These are phyloP conservation scores for Dendryphion nanum DNA, from an alignment of 2,329 filamentous ascomycete genomes.

Conservation along the genomic window DNA sequence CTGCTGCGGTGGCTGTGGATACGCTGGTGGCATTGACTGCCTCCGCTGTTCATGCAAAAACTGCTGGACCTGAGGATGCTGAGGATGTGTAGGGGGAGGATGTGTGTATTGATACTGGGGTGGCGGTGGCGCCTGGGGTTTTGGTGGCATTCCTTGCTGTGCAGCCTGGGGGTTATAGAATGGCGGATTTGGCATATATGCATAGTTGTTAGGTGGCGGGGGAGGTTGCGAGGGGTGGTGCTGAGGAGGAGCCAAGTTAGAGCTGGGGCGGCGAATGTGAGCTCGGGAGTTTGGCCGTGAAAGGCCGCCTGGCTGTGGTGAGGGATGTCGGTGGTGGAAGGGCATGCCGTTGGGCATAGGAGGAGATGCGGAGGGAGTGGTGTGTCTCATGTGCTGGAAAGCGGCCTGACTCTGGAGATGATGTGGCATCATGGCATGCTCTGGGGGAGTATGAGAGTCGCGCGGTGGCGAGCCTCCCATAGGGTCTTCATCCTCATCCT, in stretches of 20 bases:
- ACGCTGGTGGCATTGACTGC: conserved; percentile 70
- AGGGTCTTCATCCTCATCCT: conserved; percentile 75
- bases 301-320: conserved; percentile 73
- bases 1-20: too few relatives aligned
- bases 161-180: conserved; percentile 73
- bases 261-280: conserved; percentile 71
- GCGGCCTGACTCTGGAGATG: conserved; percentile 53
- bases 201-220: conserved; percentile 65
- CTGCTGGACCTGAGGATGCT: conserved; percentile 65
- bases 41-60: conserved; percentile 73
- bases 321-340: conserved; percentile 71
- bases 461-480: conserved; percentile 68
- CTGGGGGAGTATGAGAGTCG: conserved; percentile 63
- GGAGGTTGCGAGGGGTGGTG: conserved; percentile 62
- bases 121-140: conserved; percentile 34
- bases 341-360: conserved; percentile 76
- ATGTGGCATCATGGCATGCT: conserved; percentile 54
- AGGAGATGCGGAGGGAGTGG: conserved; percentile 82
- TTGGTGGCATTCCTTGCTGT: conserved; percentile 47
- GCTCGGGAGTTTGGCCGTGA: conserved; percentile 80
- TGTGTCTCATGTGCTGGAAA: conserved; percentile 80
- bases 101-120: conserved; percentile 48
- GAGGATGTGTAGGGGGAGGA: conserved; percentile 43
- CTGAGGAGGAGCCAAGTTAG: conserved; percentile 67
- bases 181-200: conserved; percentile 81